A percentile compares a stretch with the other conserved stretches of the same genome.
Conservation (phyloP, 75 land plant genomes). For the Adiantum capillusveneris region DNA sequence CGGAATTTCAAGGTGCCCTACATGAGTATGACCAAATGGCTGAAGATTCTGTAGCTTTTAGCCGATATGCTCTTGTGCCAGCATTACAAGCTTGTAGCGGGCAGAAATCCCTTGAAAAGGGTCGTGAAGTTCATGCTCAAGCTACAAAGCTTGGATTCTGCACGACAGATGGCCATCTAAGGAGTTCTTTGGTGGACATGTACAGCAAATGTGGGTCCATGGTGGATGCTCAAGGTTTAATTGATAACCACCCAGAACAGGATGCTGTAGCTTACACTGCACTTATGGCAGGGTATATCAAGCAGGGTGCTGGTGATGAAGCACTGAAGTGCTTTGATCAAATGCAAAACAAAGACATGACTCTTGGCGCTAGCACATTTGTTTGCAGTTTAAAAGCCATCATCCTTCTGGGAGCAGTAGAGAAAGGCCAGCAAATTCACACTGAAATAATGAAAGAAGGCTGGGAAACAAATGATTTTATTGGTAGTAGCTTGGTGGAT, state of each 20-base stretch:
- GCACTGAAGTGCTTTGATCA: conserved; percentile 1
- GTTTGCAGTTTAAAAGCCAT: conserved; percentile 30
- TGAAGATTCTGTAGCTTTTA: neutral
- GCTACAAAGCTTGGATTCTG: neutral
- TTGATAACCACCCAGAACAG: neutral
- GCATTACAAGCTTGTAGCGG: neutral
- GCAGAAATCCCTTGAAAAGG: neutral
- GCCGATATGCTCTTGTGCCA: neutral
- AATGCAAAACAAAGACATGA: neutral
- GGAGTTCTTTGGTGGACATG: neutral
- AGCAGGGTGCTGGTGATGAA: neutral
- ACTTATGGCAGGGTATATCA: conserved; percentile 3
- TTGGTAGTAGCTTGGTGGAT: conserved; percentile 61
- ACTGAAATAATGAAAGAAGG: conserved; percentile 41
- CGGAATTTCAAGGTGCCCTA: conserved; percentile 25
- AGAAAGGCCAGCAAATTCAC: conserved; percentile 51
- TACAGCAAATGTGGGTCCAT: conserved; percentile 3
- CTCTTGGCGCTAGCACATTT: conserved; percentile 30
- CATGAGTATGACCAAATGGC: conserved; percentile 35
- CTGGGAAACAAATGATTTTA: conserved; percentile 25
- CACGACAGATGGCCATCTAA: neutral
- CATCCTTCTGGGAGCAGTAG: conserved; percentile 24
- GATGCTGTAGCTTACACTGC: conserved; percentile 2
- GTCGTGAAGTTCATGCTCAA: neutral
- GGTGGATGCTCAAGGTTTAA: conserved; percentile 12